These are phyloP conservation scores for Cercophora sp. DNA, from an alignment of 495 filamentous ascomycete genomes.

Conservation along the genomic window DNA sequence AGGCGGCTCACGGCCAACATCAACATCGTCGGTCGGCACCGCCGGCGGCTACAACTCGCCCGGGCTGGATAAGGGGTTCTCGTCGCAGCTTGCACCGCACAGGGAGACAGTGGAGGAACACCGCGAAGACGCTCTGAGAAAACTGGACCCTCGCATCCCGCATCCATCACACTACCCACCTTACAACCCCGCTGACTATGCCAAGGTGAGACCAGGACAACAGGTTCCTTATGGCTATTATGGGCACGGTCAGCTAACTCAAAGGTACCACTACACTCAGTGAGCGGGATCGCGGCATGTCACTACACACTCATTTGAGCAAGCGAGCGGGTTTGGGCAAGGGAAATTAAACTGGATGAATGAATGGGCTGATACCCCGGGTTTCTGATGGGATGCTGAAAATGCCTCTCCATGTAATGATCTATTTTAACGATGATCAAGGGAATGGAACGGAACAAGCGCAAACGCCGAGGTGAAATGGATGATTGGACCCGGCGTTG, in stretches of 20 bases:
- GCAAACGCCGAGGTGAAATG: no score
- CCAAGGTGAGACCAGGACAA: slow-evolving; percentile 18
- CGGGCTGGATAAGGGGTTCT: slow-evolving; percentile 33
- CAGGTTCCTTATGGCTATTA: slow-evolving; percentile 11
- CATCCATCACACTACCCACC: slow-evolving; percentile 25
- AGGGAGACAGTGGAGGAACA: slow-evolving; percentile 40
- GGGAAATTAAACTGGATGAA: no score
- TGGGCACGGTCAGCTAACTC: slow-evolving; percentile 7
- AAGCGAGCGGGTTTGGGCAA: no score
- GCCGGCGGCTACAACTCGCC: slow-evolving; percentile 31
- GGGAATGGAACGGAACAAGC: no score
- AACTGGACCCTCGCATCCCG: slow-evolving; percentile 18
- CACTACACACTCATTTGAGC: neutral
- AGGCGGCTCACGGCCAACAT: slow-evolving; percentile 30
- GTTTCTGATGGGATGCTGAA: no score
- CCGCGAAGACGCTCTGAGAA: slow-evolving; percentile 23
- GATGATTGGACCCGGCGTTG: no score
- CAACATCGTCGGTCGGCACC: slow-evolving; percentile 26
- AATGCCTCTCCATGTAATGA: no score
- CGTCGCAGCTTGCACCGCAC: slow-evolving; percentile 33
- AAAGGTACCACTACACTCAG: slow-evolving; percentile 4
- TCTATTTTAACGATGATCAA: no score
- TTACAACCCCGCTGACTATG: slow-evolving; percentile 46
- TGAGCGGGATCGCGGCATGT: neutral
- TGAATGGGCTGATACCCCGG: slow-evolving; percentile 1